phyloP scores from a whole-genome alignment of 1,284 basidiomycete genomes.

The Moesziomyces sp. region DNA sequence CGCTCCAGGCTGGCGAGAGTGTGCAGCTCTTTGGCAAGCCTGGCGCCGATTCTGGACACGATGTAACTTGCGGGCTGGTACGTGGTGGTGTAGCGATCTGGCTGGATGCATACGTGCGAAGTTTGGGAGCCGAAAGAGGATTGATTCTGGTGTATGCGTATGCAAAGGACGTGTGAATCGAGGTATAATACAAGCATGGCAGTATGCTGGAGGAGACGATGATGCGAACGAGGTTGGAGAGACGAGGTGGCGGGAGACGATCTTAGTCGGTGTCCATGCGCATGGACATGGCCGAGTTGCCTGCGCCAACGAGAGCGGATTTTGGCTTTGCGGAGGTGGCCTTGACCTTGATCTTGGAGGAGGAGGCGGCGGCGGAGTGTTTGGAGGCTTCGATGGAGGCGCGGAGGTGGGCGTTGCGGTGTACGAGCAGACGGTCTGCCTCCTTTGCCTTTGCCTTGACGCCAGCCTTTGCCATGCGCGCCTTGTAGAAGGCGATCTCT shows the following conservation, averaged over 20 bases:
- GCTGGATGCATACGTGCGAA: not conserved
- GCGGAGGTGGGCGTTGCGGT: constrained; percentile 61
- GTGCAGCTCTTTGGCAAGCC: no score
- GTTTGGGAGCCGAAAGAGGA: not conserved
- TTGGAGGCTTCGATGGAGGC: constrained; percentile 49
- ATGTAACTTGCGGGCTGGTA: no score
- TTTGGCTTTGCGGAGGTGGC: constrained; percentile 46
- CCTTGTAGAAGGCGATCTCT: constrained; percentile 87
- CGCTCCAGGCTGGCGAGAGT: no score
- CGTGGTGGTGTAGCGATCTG: no score
- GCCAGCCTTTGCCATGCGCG: constrained; percentile 63
- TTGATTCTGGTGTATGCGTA: constrained; percentile 11
- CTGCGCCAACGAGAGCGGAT: constrained; percentile 54
- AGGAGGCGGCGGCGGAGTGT: constrained; percentile 30
- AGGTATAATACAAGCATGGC: constrained; percentile 41
- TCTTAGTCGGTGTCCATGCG: constrained; percentile 53
- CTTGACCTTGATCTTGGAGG: constrained; percentile 53
- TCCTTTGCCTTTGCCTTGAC: constrained; percentile 59
- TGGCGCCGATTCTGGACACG: no score
- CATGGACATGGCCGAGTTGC: constrained; percentile 52
- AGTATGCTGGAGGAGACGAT: constrained; percentile 7
- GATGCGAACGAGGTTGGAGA: not conserved
- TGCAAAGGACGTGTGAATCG: constrained; percentile 27
- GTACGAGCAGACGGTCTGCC: constrained; percentile 60
- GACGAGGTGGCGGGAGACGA: not conserved